Conservation (phyloP, 2,329 filamentous ascomycete genomes). For the Bipolaris gigantea region DNA sequence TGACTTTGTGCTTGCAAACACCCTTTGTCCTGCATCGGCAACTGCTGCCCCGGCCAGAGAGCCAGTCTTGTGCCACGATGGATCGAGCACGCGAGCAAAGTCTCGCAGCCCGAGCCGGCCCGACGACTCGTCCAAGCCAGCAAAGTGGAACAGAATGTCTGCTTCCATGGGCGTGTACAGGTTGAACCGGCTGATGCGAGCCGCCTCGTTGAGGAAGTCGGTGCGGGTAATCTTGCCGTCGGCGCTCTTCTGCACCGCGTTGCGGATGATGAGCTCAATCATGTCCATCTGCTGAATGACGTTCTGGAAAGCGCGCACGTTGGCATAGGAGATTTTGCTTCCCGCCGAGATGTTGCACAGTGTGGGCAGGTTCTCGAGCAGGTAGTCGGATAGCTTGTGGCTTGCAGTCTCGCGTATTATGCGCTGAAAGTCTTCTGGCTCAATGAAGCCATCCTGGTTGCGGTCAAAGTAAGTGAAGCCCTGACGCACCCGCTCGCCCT, state of each 20-base stretch:
- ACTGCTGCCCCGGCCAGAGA: slow-evolving; percentile 53
- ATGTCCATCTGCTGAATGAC: slow-evolving; percentile 98
- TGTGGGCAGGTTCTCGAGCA: slow-evolving; percentile 85
- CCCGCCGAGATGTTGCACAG: slow-evolving; percentile 92
- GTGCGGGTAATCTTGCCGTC: slow-evolving; percentile 93
- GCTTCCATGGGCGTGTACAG: slow-evolving; percentile 98
- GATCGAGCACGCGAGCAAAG: slow-evolving; percentile 93
- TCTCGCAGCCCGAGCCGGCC: slow-evolving; percentile 79
- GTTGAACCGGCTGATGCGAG: slow-evolving; percentile 87
- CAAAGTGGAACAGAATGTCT: slow-evolving; percentile 98
- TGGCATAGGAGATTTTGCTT: slow-evolving; percentile 95
- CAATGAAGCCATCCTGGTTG: slow-evolving; percentile 91
- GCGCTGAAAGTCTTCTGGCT: slow-evolving; percentile 92
- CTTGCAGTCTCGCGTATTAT: slow-evolving; percentile 91
- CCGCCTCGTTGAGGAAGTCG: slow-evolving; percentile 93
- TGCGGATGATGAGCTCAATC: slow-evolving; percentile 88
- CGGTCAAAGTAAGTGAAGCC: slow-evolving; percentile 91
- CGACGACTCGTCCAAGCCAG: slow-evolving; percentile 85
- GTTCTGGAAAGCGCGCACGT: slow-evolving; percentile 97
- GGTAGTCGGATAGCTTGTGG: slow-evolving; percentile 96
- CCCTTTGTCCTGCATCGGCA: slow-evolving; percentile 53
- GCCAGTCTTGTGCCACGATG: slow-evolving; percentile 78
- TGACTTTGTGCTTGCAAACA: slow-evolving; percentile 58
- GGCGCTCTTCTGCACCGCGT: slow-evolving; percentile 76
- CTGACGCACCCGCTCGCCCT: slow-evolving; percentile 93